Evolutionary conservation across 495 filamentous ascomycete species (phyloP).

Genomic region (Tuber borchii): DNA sequence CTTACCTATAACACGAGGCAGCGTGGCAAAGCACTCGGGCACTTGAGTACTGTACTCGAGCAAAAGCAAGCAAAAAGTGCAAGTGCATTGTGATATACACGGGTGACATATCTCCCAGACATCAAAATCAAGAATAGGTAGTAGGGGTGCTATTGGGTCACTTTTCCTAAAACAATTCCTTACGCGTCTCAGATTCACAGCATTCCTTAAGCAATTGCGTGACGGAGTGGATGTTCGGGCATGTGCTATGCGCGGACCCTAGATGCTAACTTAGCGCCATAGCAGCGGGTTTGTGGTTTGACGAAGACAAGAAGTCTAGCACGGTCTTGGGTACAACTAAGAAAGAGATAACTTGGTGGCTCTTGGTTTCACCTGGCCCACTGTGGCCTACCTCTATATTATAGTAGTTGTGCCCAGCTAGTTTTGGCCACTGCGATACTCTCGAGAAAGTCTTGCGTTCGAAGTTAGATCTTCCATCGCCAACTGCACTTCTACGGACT

Average conservation of each 20-base stretch:
- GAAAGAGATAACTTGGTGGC: not conserved
- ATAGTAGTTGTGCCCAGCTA: not conserved
- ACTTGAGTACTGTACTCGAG: too few relatives aligned
- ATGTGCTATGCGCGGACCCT: not conserved
- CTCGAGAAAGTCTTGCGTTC: not conserved
- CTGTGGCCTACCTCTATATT: not conserved
- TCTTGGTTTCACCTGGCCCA: not conserved
- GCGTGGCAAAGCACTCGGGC: not conserved
- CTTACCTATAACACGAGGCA: not conserved
- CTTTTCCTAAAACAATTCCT: not conserved
- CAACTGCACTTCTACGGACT: not conserved
- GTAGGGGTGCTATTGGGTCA: not conserved
- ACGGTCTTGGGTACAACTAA: not conserved
- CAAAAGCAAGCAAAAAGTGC: not conserved
- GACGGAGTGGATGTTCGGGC: not conserved
- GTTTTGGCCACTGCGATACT: not conserved
- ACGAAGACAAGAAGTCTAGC: not conserved
- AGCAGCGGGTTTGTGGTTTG: not conserved
- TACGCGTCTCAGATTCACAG: not conserved
- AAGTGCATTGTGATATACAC: slow-evolving; percentile 1
- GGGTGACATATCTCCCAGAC: not conserved
- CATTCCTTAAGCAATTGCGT: not conserved
- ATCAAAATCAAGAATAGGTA: not conserved
- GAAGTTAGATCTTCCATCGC: not conserved
- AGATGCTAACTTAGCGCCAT: not conserved